phyloP scores from a whole-genome alignment of 192 early-diverging fungal genomes.

The Backusella psychrophila region DNA sequence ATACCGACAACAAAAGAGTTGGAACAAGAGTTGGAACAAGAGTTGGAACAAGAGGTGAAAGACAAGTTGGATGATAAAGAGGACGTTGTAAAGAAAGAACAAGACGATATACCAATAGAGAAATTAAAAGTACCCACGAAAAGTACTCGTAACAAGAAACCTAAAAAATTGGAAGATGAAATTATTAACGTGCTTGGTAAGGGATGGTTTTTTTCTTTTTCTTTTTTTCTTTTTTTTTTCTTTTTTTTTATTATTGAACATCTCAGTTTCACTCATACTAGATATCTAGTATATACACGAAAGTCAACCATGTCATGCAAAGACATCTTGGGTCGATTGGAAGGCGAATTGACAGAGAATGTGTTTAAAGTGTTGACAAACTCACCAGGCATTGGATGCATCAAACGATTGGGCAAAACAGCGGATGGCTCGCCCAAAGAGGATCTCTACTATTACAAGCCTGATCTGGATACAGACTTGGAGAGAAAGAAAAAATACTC shows the following conservation, averaged over 20 bases:
- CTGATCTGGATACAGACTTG: constrained; percentile 41
- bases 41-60: background rate
- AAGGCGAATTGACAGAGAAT: constrained; percentile 14
- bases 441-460: constrained; percentile 44
- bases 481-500: constrained; percentile 38
- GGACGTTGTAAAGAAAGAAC: background rate
- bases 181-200: constrained; percentile 15
- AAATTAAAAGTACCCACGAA: background rate
- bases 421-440: constrained; percentile 48
- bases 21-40: background rate
- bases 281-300: constrained; percentile 37
- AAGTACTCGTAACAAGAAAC: background rate
- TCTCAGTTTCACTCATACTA: constrained; percentile 6
- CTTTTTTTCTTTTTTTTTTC: background rate
- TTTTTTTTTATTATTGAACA: constrained; percentile 1
- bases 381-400: constrained; percentile 38
- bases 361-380: constrained; percentile 22
- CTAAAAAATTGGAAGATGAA: background rate
- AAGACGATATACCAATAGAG: background rate
- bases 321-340: constrained; percentile 36
- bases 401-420: constrained; percentile 45
- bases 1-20: background rate
- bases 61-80: background rate
- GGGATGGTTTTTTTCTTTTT: background rate
- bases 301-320: constrained; percentile 47